Conservation (phyloP, 2,329 filamentous ascomycete species). For the Calcarisporium arbuscula region DNA sequence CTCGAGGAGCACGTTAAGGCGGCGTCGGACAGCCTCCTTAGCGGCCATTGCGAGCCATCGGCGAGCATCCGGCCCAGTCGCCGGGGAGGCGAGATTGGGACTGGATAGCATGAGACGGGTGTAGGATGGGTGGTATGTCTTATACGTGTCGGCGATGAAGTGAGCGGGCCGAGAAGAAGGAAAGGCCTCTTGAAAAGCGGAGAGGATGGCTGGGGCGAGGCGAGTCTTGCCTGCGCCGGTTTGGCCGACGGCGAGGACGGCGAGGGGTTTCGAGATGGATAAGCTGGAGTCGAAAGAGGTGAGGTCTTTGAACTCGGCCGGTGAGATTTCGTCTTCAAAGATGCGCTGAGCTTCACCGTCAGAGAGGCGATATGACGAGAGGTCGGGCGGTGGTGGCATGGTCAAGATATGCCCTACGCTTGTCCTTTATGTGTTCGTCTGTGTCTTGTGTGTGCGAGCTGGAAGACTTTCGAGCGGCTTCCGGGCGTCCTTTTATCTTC, state of each 20-base stretch:
- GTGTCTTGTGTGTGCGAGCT: too few species aligned
- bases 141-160: conserved; percentile 44
- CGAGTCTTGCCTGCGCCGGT: conserved; percentile 44
- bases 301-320: conserved; percentile 23
- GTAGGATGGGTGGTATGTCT: conserved; percentile 40
- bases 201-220: conserved; percentile 31
- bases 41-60: conserved; percentile 37
- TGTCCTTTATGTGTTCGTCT: too few species aligned
- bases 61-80: conserved; percentile 34
- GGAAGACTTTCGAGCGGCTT: too few species aligned
- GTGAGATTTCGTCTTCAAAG: conserved; percentile 25
- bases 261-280: conserved; percentile 22
- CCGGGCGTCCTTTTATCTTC: too few species aligned
- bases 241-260: conserved; percentile 39
- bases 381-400: conserved; percentile 17
- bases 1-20: conserved; percentile 35
- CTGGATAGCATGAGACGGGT: conserved; percentile 19
- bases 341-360: conserved; percentile 21
- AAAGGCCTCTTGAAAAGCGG: conserved; percentile 19
- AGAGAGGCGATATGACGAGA: conserved; percentile 25
- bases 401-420: too few species aligned
- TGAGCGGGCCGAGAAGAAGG: conserved; percentile 21
- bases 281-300: conserved; percentile 6
- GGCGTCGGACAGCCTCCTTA: conserved; percentile 20
- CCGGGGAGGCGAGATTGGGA: conserved; percentile 30